Percentiles rank a stretch among this genome's conserved stretches.
Evolutionary conservation across 495 filamentous ascomycete species (phyloP).

Genomic region (Physcia stellaris): DNA sequence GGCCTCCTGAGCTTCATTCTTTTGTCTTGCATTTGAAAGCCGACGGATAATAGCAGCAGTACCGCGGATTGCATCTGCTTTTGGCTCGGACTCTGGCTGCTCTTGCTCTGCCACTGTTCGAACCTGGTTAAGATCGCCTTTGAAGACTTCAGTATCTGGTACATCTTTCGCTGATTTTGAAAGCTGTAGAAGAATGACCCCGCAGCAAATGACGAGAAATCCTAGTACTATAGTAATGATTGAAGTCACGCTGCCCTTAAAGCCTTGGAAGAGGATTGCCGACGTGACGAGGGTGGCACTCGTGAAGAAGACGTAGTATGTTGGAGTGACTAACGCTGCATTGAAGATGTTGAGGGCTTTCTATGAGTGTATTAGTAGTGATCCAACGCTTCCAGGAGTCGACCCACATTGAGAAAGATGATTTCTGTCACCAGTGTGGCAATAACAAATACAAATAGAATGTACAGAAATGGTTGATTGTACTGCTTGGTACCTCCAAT

Average conservation of each 20-base stretch:
- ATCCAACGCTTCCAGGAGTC: neutral
- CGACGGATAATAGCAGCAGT: slow-evolving; percentile 79
- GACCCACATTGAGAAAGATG: slow-evolving; percentile 81
- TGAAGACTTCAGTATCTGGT: slow-evolving; percentile 83
- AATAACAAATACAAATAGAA: slow-evolving; percentile 83
- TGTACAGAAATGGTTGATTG: slow-evolving; percentile 94
- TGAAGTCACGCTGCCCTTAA: slow-evolving; percentile 68
- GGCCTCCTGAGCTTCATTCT: slow-evolving; percentile 70
- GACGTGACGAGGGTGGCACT: slow-evolving; percentile 88
- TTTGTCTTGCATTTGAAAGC: slow-evolving; percentile 61
- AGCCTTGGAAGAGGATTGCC: slow-evolving; percentile 83
- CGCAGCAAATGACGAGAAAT: slow-evolving; percentile 86
- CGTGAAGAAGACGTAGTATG: slow-evolving; percentile 97
- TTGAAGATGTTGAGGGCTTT: slow-evolving; percentile 99
- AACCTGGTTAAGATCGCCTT: slow-evolving; percentile 86
- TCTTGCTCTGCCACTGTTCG: slow-evolving; percentile 88
- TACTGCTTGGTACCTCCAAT: slow-evolving; percentile 71
- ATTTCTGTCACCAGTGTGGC: slow-evolving; percentile 83
- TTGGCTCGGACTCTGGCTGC: slow-evolving; percentile 88
- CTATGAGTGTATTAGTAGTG: slow-evolving; percentile 36
- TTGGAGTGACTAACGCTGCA: slow-evolving; percentile 90
- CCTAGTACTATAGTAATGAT: slow-evolving; percentile 88
- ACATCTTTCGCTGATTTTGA: slow-evolving; percentile 97
- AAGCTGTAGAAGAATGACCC: slow-evolving; percentile 93
- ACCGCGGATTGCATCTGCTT: slow-evolving; percentile 91